These are phyloP conservation scores for Picea engelmannii DNA, from an alignment of 83 land plant species.

Conservation along the genomic window DNA sequence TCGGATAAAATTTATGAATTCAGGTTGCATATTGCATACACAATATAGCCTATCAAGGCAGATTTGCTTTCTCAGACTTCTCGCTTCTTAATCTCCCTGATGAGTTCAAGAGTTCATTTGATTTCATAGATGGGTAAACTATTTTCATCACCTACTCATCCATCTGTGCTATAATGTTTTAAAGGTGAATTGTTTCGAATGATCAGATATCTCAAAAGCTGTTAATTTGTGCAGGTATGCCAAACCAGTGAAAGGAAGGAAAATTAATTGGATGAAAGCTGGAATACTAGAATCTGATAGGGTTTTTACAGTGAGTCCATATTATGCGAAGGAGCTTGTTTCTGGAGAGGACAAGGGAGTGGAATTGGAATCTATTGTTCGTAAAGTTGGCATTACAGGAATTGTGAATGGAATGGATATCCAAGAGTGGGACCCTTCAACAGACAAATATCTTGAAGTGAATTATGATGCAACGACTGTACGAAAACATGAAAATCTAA, in stretches of 20 bases:
- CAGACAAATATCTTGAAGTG: slow-evolving; percentile 74
- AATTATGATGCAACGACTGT: slow-evolving; percentile 84
- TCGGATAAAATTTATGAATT: neutral
- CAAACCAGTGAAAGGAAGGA: slow-evolving; percentile 88
- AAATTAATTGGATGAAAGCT: slow-evolving; percentile 99
- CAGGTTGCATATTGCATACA: slow-evolving; percentile 96
- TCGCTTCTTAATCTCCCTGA: slow-evolving; percentile 77
- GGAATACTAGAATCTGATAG: slow-evolving; percentile 76
- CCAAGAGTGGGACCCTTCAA: slow-evolving; percentile 91
- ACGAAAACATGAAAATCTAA: slow-evolving; percentile 16
- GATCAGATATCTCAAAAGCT: neutral
- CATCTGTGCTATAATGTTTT: neutral
- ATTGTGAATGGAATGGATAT: slow-evolving; percentile 96
- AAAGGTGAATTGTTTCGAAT: neutral
- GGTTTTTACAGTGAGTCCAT: slow-evolving; percentile 85
- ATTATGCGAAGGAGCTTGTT: slow-evolving; percentile 81
- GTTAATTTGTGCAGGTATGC: slow-evolving; percentile 49
- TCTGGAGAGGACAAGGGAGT: slow-evolving; percentile 78
- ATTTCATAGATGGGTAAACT: slow-evolving; percentile 87
- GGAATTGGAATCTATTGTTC: slow-evolving; percentile 60
- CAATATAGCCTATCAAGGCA: slow-evolving; percentile 96
- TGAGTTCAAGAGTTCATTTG: slow-evolving; percentile 76
- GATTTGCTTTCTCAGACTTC: slow-evolving; percentile 80
- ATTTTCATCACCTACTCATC: neutral
- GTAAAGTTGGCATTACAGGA: slow-evolving; percentile 52